These are phyloP conservation scores for California macrophylla DNA, from an alignment of 441 rosid genomes.

Conservation along the genomic window DNA sequence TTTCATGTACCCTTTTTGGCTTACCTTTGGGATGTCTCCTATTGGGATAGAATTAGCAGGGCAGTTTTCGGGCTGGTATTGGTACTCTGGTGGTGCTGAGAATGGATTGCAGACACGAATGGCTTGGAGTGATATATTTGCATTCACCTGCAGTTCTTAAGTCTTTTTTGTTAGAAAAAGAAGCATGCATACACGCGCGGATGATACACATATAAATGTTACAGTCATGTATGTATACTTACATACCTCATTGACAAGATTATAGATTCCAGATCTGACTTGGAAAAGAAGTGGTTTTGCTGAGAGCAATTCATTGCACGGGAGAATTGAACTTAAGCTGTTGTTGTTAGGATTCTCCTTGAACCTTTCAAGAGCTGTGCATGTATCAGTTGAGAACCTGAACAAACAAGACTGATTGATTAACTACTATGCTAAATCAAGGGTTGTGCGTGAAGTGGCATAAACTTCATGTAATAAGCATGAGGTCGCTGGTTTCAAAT, in stretches of 20 bases:
- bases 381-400: slow-evolving; percentile 55
- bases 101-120: slow-evolving; percentile 55
- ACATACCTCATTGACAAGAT: slow-evolving; percentile 40
- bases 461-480: no score
- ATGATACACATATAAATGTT: no score
- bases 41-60: slow-evolving; percentile 39
- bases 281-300: slow-evolving; percentile 36
- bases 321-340: slow-evolving; percentile 55
- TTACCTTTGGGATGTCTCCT: slow-evolving; percentile 45
- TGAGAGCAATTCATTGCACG: slow-evolving; percentile 41
- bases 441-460: no score
- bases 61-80: slow-evolving; percentile 40
- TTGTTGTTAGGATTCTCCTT: slow-evolving; percentile 43
- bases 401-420: not conserved
- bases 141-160: slow-evolving; percentile 53
- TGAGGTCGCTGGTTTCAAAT: no score
- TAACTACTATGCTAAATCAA: not conserved
- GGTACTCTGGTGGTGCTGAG: slow-evolving; percentile 49
- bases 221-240: not conserved
- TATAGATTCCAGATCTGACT: slow-evolving; percentile 41
- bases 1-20: not conserved
- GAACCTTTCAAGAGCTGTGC: slow-evolving; percentile 48
- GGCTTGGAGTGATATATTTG: slow-evolving; percentile 30
- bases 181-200: no score
- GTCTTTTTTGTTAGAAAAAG: no score